These are phyloP conservation scores for Aureobasidium sp. DNA, from an alignment of 2,329 filamentous ascomycete genomes.

Conservation along the genomic window DNA sequence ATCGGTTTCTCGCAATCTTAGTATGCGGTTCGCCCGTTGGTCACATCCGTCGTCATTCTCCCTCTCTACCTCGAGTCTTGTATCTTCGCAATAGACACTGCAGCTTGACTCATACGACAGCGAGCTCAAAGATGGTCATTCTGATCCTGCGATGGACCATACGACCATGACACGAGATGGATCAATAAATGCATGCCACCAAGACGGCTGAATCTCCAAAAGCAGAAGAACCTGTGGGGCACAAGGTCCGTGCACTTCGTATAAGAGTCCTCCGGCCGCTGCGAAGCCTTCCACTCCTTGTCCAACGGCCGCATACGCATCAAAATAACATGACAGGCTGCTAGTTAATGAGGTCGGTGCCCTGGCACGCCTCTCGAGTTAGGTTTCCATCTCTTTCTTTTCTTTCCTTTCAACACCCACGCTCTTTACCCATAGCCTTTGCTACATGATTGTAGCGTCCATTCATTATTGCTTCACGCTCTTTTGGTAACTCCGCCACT, in stretches of 20 bases:
- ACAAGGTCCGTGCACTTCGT: conserved; percentile 7
- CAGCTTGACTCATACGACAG: neutral
- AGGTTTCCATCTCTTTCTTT: neutral
- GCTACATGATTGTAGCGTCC: conserved; percentile 6
- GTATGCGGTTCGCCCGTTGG: conserved; percentile 13
- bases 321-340: conserved; percentile 3
- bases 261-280: conserved; percentile 5
- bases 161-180: conserved; percentile 4
- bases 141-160: neutral
- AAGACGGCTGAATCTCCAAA: neutral
- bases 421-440: neutral
- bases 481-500: neutral
- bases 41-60: neutral
- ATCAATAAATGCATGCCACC: neutral
- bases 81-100: neutral
- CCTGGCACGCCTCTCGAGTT: neutral
- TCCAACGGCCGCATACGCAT: conserved; percentile 5
- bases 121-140: neutral
- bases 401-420: neutral
- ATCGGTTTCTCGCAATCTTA: conserved; percentile 11
- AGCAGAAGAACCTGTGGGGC: conserved; percentile 10
- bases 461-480: neutral
- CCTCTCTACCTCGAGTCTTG: neutral
- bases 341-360: conserved; percentile 7
- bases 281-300: conserved; percentile 7